Evolutionary conservation across 2,329 filamentous ascomycete genomes (phyloP), one percentile per base, ranked within the genome.

Genomic region (Zasmidium cellare): DNA sequence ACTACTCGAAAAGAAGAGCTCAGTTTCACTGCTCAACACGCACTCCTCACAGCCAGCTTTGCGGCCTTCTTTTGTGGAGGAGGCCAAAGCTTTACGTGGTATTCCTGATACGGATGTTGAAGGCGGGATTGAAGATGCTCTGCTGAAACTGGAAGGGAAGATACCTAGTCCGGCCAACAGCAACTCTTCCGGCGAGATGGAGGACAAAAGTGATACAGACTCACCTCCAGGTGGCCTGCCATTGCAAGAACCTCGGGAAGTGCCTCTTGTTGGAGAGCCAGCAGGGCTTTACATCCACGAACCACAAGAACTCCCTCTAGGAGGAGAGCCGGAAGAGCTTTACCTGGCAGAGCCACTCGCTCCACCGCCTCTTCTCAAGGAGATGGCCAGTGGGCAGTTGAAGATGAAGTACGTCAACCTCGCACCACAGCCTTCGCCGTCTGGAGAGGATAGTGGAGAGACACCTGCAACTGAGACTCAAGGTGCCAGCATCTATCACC

Each of bases 141-240:
- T 99, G 51, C 76, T 92, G 66, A 99, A 97, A 69, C 81, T 99
- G 0, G 94, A 99, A 76, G 94, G 94, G 9, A 93, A 67, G 51
- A 60, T 60, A 9, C 56, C 61, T 11, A 69, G 59, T 46, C 55
- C 59, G 11, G 58, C 61, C 9, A 53, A 38, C 18, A 64, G 60
- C 51, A 57, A 41, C 3, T 51, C 46, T 45, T 53, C 58, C 3
- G 51, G 16, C 18, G 35, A 41, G 3, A 41, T n/a, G n/a, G n/a
- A 41, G 35, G 35, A 14, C 12, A 14, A 16, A 5, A 41, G 35
- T 18, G 35, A 41, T 5, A 41, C 35, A 9, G 35, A 41, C 35
- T 41, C 35, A 14, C 35, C 35, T 41, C 35, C 35, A 9, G 35
- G 35, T 9, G 35, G 35, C 3, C n/a, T 41, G 35, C 35, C 35